A percentile compares a stretch with the other conserved stretches of the same genome.
Evolutionary conservation across 768 basidiomycete species (phyloP).

Genomic region (Strobilomyces confusus): DNA sequence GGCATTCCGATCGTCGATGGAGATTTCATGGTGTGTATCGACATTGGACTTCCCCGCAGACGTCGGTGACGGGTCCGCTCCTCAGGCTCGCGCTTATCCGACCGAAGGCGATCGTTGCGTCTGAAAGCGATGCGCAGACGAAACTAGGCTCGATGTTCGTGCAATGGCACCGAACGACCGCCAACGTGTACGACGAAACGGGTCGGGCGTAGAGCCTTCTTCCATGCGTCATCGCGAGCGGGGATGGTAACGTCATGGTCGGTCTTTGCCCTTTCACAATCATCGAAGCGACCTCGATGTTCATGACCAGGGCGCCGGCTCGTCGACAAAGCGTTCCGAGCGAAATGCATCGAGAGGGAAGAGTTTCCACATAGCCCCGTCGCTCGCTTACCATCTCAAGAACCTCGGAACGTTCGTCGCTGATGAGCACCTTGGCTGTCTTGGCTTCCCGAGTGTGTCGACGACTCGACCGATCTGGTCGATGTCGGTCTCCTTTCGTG

Average conservation of each 20-base stretch:
- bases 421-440: constrained; percentile 44
- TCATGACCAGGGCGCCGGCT: constrained; percentile 39
- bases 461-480: constrained; percentile 34
- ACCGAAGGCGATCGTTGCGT: constrained; percentile 20
- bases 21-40: constrained; percentile 38
- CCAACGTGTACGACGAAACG: constrained; percentile 26
- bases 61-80: constrained; percentile 1
- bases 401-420: constrained; percentile 40
- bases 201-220: constrained; percentile 29
- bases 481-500: constrained; percentile 44
- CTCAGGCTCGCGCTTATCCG: constrained; percentile 37
- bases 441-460: constrained; percentile 34
- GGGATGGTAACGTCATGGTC: constrained; percentile 36
- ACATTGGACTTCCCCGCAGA: background rate
- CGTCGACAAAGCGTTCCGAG: constrained; percentile 44
- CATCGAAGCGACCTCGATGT: constrained; percentile 15
- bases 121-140: constrained; percentile 4
- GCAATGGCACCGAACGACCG: constrained; percentile 31
- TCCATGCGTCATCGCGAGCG: constrained; percentile 34
- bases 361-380: background rate
- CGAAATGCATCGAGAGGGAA: constrained; percentile 49
- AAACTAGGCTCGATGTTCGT: background rate
- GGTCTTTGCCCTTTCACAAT: background rate
- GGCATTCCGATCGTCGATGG: constrained; percentile 41
- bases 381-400: background rate